Percentiles rank a stretch among this genome's conserved stretches.
Evolutionary conservation across 345 rosid genomes (phyloP).

Genomic region (Geranium rotundifolium): DNA sequence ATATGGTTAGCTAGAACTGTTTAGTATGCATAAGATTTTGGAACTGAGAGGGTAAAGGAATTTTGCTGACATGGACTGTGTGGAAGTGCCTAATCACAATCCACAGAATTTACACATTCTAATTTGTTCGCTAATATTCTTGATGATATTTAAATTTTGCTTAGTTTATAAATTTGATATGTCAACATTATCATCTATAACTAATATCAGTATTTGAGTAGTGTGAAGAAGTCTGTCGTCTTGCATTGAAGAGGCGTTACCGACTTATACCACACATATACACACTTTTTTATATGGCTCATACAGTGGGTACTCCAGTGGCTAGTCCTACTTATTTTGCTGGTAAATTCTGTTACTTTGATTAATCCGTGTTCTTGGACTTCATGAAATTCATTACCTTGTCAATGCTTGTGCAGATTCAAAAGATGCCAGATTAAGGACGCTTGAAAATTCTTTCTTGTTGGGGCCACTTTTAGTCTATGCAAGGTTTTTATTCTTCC

Average conservation of each 20-base stretch:
- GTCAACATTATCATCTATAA: too few relatives aligned
- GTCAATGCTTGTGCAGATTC: constrained; percentile 36
- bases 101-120: too few relatives aligned
- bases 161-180: too few relatives aligned
- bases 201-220: constrained; percentile 8
- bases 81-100: too few relatives aligned
- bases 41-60: too few relatives aligned
- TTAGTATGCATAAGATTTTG: too few relatives aligned
- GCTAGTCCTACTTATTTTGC: constrained; percentile 76
- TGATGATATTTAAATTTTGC: too few relatives aligned
- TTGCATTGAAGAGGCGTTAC: constrained; percentile 84
- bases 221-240: constrained; percentile 92
- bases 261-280: constrained; percentile 71
- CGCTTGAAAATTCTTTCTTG: constrained; percentile 63
- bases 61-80: too few relatives aligned
- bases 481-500: constrained; percentile 46
- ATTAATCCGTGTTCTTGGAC: constrained; percentile 5
- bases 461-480: constrained; percentile 66
- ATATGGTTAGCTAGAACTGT: too few relatives aligned
- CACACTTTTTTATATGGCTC: constrained; percentile 78
- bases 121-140: too few relatives aligned
- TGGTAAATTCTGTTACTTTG: constrained; percentile 33
- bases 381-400: not conserved
- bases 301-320: constrained; percentile 62
- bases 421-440: constrained; percentile 58